Percentiles rank a stretch among this genome's conserved stretches.
These are phyloP conservation scores for Phialophora verrucosa DNA, from an alignment of 2,329 filamentous ascomycete species.

Conservation along the genomic window DNA sequence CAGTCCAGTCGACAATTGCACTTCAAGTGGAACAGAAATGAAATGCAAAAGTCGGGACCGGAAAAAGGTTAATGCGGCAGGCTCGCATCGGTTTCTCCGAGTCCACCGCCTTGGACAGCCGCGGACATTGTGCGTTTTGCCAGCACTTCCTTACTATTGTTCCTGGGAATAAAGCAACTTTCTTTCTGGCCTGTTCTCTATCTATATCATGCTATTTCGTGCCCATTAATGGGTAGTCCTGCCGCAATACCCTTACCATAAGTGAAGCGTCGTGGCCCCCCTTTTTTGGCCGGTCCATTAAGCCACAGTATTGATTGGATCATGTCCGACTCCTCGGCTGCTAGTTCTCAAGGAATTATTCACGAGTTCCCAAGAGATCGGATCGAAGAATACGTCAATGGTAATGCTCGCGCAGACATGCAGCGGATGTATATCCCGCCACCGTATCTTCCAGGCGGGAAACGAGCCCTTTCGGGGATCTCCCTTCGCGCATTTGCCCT, in stretches of 20 bases:
- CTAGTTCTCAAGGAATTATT: slow-evolving; percentile 31
- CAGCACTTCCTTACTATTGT: slow-evolving; percentile 9
- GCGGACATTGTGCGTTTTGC: background rate
- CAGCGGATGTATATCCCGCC: slow-evolving; percentile 33
- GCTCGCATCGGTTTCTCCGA: background rate
- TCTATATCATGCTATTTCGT: background rate
- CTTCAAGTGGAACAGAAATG: too few species aligned
- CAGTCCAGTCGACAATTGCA: background rate
- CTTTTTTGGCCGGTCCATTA: background rate
- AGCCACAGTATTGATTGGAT: background rate
- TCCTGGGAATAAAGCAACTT: background rate
- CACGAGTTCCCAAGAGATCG: slow-evolving; percentile 33
- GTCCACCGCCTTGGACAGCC: background rate
- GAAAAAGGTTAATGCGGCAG: slow-evolving; percentile 9
- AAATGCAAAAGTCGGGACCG: background rate
- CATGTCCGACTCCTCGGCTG: slow-evolving; percentile 33
- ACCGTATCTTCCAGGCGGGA: slow-evolving; percentile 41
- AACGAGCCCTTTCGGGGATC: slow-evolving; percentile 52
- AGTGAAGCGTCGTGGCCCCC: background rate
- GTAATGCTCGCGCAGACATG: slow-evolving; percentile 3
- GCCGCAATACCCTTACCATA: background rate
- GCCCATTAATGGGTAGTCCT: background rate
- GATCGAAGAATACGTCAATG: slow-evolving; percentile 26
- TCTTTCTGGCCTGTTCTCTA: background rate
- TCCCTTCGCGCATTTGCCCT: slow-evolving; percentile 53